phyloP scores from a whole-genome alignment of 2,329 filamentous ascomycete species.

The Aplosporella prunicola region DNA sequence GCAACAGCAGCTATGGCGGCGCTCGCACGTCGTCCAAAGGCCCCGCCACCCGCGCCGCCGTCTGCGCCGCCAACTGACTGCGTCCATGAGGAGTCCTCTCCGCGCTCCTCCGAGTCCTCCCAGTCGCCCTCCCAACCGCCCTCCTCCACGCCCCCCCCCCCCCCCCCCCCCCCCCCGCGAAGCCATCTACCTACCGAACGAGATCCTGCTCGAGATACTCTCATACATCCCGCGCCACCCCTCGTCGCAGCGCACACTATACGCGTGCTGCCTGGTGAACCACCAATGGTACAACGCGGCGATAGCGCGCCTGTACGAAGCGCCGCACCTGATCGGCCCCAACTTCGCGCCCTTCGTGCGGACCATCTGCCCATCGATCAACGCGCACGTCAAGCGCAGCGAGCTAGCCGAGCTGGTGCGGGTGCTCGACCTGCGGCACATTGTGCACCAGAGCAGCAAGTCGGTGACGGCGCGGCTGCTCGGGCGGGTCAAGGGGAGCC shows the following conservation, averaged over 20 bases:
- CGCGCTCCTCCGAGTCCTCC: background rate
- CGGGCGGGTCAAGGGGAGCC: conserved; percentile 41
- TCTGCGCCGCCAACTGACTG: too few relatives aligned
- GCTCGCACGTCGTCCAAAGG: too few relatives aligned
- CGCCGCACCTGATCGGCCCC: conserved; percentile 41
- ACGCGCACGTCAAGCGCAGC: conserved; percentile 39
- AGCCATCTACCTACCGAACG: conserved; percentile 41
- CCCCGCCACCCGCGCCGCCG: too few relatives aligned
- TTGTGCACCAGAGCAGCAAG: conserved; percentile 52
- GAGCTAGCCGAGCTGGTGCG: conserved; percentile 43
- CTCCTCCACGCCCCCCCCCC: background rate
- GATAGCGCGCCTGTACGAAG: conserved; percentile 43
- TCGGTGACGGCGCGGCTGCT: conserved; percentile 49
- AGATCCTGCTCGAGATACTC: conserved; percentile 44
- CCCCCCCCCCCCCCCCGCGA: background rate
- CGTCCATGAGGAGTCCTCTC: too few relatives aligned
- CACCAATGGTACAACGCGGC: conserved; percentile 49
- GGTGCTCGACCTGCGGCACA: conserved; percentile 41
- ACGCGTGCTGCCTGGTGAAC: conserved; percentile 39
- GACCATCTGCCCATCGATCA: conserved; percentile 45
- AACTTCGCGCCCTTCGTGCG: conserved; percentile 46
- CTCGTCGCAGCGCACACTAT: conserved; percentile 38
- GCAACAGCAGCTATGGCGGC: too few relatives aligned
- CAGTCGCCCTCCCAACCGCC: background rate
- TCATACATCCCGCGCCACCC: conserved; percentile 30